Evolutionary conservation across 768 basidiomycete genomes (phyloP), one percentile per base, ranked within the genome.

Genomic region (Phylloporus scabripes): DNA sequence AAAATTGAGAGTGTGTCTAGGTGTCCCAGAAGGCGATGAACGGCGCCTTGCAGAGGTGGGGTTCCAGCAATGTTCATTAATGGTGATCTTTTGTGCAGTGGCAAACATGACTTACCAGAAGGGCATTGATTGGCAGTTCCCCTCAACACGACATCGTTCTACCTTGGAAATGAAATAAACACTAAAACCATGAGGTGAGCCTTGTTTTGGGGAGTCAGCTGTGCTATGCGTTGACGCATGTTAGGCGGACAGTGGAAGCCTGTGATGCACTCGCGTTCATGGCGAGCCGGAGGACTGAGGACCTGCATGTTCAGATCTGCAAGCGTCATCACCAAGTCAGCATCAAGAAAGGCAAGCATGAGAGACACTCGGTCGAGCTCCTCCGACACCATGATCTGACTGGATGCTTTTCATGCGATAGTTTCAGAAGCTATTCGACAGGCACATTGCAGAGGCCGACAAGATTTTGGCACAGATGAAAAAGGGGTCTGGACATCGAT

Each of bases 341-440:
- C 57, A 48, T 86, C 28, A 90, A 88, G 62, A 80, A 77, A 42
- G 82, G 83, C 31, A 82, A 80, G 58, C 85, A 78, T 54, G 76
- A 72, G 46, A 89, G 87, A 57, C 83, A 77, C 56, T 83, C 85
- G 0, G 58, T 81, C 8, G 87, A 87, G 51, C 45, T 28, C 6
- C n/a, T n/a, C 18, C 7, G 24, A 18, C 1, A 15, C 21, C 1
- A 21, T 38, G 37, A 12, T 6, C 2, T 1, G 20, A 4, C 18
- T 18, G 11, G 37, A 38, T n/a, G 4, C 15, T 11, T 38, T n/a
- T 10, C 11, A 18, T 39, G 1, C n/a, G 10, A 23, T 49, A 92
- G 90, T 87, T 91, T 63, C 86, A 89, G 61, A 85, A 82, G 56
- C 69, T 92, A 11, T 72, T 74, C 0, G 83, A 89, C 53, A 76